phyloP scores from a whole-genome alignment of 2,329 filamentous ascomycete species.

The Trichoderma lentiforme region DNA sequence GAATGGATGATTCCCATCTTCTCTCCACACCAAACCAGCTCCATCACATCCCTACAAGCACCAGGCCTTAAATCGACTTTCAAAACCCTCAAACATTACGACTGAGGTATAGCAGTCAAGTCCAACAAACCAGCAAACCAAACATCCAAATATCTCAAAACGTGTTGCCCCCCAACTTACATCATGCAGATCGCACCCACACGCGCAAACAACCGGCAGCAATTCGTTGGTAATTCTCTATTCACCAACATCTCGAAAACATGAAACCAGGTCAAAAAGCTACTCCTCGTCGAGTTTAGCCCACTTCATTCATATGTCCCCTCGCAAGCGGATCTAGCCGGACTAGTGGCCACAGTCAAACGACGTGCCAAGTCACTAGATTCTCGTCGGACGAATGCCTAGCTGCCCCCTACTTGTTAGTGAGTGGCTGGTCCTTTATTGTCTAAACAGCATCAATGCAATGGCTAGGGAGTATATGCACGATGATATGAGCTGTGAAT shows the following conservation, averaged over 20 bases:
- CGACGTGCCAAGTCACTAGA: background rate
- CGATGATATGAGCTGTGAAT: too few relatives aligned
- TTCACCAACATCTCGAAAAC: background rate
- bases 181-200: background rate
- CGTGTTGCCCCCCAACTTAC: background rate
- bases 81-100: background rate
- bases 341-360: background rate
- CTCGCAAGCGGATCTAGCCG: conserved; percentile 1
- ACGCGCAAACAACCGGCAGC: background rate
- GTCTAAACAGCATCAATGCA: background rate
- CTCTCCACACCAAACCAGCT: too few relatives aligned
- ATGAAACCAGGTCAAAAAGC: background rate
- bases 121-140: background rate
- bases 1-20: too few relatives aligned
- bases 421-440: background rate
- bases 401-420: background rate
- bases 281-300: background rate
- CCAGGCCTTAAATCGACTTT: too few relatives aligned
- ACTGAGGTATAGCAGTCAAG: too few relatives aligned
- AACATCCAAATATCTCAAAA: background rate
- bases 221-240: background rate
- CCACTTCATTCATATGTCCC: background rate
- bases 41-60: too few relatives aligned
- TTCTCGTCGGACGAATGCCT: background rate
- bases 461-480: too few relatives aligned